A percentile compares a stretch with the other conserved stretches of the same genome.
Conservation (phyloP, 2,329 filamentous ascomycete species). For the Neofusicoccum sp. region DNA sequence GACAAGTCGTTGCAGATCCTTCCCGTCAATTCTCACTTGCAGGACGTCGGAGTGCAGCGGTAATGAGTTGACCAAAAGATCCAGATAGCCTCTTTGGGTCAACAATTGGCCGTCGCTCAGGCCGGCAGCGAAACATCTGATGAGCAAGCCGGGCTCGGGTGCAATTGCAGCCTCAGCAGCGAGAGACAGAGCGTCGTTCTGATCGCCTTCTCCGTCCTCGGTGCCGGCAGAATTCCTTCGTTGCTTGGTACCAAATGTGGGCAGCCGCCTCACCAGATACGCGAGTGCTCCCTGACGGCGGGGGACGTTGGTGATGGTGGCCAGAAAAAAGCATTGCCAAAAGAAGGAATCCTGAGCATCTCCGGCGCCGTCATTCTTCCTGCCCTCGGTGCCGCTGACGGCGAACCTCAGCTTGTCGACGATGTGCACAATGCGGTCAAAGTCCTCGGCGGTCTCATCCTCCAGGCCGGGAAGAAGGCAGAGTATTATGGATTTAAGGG, state of each 20-base stretch:
- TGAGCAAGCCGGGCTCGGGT: conserved; percentile 86
- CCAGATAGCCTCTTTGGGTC: conserved; percentile 91
- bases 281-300: conserved; percentile 84
- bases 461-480: conserved; percentile 90
- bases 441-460: conserved; percentile 96
- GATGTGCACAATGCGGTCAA: conserved; percentile 80
- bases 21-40: conserved; percentile 70
- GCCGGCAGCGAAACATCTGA: conserved; percentile 90
- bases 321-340: conserved; percentile 97
- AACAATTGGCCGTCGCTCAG: conserved; percentile 84
- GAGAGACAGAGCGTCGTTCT: conserved; percentile 42
- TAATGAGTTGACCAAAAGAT: conserved; percentile 86
- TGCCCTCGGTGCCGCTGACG: conserved; percentile 50
- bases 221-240: conserved; percentile 12
- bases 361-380: conserved; percentile 50
- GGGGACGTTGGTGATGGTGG: conserved; percentile 85
- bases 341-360: conserved; percentile 77
- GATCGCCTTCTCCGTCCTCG: conserved; percentile 16
- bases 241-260: conserved; percentile 58
- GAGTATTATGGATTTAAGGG: conserved; percentile 86
- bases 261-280: conserved; percentile 78
- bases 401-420: conserved; percentile 71
- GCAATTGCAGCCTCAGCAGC: conserved; percentile 72
- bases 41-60: conserved; percentile 82
- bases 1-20: conserved; percentile 80